phyloP scores from a whole-genome alignment of 495 filamentous ascomycete genomes.

The Lasiosphaeria ovina region DNA sequence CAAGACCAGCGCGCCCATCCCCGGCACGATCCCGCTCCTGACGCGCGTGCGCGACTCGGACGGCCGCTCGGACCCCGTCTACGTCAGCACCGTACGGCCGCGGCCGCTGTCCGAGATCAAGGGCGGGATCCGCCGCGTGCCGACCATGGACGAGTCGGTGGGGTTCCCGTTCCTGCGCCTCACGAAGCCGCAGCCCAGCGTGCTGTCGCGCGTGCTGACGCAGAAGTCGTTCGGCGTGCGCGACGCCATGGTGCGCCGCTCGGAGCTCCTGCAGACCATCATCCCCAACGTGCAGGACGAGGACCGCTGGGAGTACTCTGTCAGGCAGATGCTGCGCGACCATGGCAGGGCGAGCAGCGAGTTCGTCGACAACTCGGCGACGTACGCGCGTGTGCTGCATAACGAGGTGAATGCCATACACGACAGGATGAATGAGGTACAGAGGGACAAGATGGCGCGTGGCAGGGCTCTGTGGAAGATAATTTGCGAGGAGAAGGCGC shows the following conservation, averaged over 20 bases:
- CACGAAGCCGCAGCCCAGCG: conserved; percentile 63
- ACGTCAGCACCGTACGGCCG: conserved; percentile 42
- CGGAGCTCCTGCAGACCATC: conserved; percentile 11
- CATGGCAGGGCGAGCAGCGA: neutral
- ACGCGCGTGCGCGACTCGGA: conserved; percentile 25
- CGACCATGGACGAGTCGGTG: conserved; percentile 52
- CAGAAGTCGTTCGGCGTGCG: conserved; percentile 55
- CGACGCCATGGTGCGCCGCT: conserved; percentile 25
- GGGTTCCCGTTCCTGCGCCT: conserved; percentile 69
- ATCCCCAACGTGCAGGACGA: neutral
- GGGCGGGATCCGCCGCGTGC: conserved; percentile 58
- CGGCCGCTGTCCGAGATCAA: conserved; percentile 39
- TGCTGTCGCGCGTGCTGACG: conserved; percentile 55
- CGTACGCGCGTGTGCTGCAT: too few species aligned
- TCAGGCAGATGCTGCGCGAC: conserved; percentile 18
- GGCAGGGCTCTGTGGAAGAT: conserved; percentile 48
- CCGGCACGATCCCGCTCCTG: conserved; percentile 31
- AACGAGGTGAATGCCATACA: too few species aligned
- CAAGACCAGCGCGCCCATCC: conserved; percentile 13
- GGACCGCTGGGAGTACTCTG: conserved; percentile 8
- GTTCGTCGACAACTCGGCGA: too few species aligned
- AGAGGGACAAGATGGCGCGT: conserved; percentile 31
- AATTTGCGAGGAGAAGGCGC: conserved; percentile 44
- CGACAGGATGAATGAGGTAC: conserved; percentile 3
- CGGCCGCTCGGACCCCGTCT: conserved; percentile 40